Conservation (phyloP, 805 yeast species). For the Kodamaea hsintzibuensis region DNA sequence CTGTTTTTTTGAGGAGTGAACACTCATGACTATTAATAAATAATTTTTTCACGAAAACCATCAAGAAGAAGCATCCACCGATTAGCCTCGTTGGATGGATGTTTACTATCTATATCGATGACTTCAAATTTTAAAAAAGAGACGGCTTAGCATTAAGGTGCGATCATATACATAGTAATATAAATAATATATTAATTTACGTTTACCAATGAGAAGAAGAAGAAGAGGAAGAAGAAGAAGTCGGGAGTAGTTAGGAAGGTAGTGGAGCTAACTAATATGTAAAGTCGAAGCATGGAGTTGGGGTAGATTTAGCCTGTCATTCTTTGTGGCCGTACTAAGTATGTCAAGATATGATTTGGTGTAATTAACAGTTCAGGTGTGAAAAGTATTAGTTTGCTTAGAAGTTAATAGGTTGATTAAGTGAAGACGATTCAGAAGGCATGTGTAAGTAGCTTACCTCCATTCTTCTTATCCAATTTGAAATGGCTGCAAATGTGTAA, state of each 20-base stretch:
- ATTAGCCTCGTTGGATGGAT: not conserved
- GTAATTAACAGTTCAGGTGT: too few relatives aligned
- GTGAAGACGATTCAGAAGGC: too few relatives aligned
- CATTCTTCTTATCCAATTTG: too few relatives aligned
- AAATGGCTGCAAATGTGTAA: too few relatives aligned
- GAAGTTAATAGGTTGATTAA: too few relatives aligned
- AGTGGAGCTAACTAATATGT: too few relatives aligned
- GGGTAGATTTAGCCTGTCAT: too few relatives aligned
- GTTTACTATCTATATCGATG: not conserved
- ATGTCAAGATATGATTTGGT: too few relatives aligned
- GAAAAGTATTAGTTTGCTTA: too few relatives aligned
- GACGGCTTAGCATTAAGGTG: not conserved
- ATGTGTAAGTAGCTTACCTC: too few relatives aligned
- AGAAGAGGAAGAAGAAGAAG: not conserved
- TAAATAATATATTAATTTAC: not conserved
- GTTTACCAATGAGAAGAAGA: not conserved
- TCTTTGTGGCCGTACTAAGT: too few relatives aligned
- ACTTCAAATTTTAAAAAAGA: not conserved
- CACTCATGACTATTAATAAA: not conserved
- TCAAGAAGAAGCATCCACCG: not conserved
- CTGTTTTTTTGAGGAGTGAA: conserved; percentile 22
- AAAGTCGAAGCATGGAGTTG: too few relatives aligned
- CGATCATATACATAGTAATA: not conserved
- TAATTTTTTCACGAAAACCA: not conserved
- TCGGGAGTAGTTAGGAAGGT: not conserved